These are phyloP conservation scores for Diaporthe australafricana DNA, from an alignment of 2,329 filamentous ascomycete genomes.

Conservation along the genomic window DNA sequence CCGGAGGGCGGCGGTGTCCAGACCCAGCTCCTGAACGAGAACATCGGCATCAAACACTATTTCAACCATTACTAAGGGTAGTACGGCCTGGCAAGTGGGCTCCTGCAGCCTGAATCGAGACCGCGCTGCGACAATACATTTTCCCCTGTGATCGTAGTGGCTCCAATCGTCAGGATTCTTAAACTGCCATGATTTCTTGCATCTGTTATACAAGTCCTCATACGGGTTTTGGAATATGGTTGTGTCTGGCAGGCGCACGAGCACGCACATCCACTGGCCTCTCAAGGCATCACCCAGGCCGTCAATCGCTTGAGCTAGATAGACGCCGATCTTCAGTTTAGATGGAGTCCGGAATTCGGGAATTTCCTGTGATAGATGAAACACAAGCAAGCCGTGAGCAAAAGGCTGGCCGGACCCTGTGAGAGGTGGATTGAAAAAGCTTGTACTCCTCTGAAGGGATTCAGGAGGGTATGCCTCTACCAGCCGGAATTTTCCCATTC, in stretches of 20 bases:
- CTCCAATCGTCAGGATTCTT: neutral
- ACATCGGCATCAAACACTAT: conserved; percentile 38
- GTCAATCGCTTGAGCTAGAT: conserved; percentile 27
- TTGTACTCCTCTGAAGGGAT: conserved; percentile 34
- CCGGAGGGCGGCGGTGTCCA: conserved; percentile 29
- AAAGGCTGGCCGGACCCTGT: neutral
- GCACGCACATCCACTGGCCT: conserved; percentile 32
- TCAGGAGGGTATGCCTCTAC: conserved; percentile 28
- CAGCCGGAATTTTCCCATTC: conserved; percentile 35
- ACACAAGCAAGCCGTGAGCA: conserved; percentile 34
- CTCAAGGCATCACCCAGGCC: neutral
- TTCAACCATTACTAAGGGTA: conserved; percentile 40
- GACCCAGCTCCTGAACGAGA: conserved; percentile 27
- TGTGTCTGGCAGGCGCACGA: conserved; percentile 1
- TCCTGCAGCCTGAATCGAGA: conserved; percentile 33
- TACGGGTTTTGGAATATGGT: too few relatives aligned
- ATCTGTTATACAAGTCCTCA: conserved; percentile 24
- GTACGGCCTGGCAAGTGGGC: conserved; percentile 12
- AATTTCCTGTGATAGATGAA: neutral
- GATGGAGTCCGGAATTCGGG: too few relatives aligned
- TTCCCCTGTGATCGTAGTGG: conserved; percentile 31
- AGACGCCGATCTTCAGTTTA: conserved; percentile 21
- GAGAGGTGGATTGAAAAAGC: conserved; percentile 35
- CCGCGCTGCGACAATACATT: conserved; percentile 34
- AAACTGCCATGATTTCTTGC: conserved; percentile 12